Base-by-base conservation (phyloP, 257 asterid species). In the Fraxinus cuspidata region DNA sequence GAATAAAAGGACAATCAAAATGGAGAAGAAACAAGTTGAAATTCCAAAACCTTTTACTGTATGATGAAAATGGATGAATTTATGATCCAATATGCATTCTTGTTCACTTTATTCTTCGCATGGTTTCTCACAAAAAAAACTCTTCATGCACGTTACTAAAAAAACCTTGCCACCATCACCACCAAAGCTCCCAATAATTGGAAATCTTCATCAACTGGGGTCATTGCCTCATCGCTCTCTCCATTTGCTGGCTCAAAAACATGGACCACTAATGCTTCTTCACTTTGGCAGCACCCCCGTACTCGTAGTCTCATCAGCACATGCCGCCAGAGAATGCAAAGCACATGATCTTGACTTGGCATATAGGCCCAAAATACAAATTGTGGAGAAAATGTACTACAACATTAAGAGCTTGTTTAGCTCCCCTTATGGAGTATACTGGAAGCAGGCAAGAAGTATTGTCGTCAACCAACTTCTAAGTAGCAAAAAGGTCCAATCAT, bases 201-300 rank as follows among this genome's bases (percentile, higher is more conserved):
- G 90, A 34, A 86, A 86, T 74, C 85, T 83, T 47, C 84, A 79
- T 11, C 92, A 88, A 18, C 67, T 86, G 0, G 78, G 81, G 37
- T 31, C 80, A 19, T 27, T 66, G 29, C 83, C 88, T 16, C 90
- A 85, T 77, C 84, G 35, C 0, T 27, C 78, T 1, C 83, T 87
- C 49, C 85, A 38, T 0, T 12, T 69, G 12, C 7, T 83, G 9
- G 81, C 85, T 13, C 3, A 3, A 21, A 83, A 63, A 78, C 34
- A 86, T 31, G 92, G 89, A 5, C 83, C 85, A 0, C 21, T 86
- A 1, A 86, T 85, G 92, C 85, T 86, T 40, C 83, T 88, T 63
- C 88, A 81, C 67, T 82, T 81, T 8, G 90, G 88, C 12, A 81
- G 58, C 11, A 65, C 38, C 3, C 90, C 85, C 0, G 71, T 77